Evolutionary conservation across 2,329 filamentous ascomycete species (phyloP), one percentile per base, ranked within the genome.

Genomic region (Beauveria pseudobassiana): DNA sequence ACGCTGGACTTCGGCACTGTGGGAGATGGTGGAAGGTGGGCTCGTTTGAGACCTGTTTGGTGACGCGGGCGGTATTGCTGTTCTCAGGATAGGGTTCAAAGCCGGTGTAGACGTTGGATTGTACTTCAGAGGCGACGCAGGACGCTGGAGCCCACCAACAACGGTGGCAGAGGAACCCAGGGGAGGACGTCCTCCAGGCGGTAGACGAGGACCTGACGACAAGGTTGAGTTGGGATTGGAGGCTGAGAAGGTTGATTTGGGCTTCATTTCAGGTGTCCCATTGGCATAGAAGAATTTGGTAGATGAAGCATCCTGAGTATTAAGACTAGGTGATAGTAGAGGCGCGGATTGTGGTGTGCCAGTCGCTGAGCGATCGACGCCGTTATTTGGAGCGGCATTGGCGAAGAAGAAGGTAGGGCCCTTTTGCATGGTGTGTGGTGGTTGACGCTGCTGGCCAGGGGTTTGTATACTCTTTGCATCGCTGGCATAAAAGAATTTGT

Each of bases 401-500:
- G 83, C 82, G 63, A 85, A 83, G 68, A 84, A 80, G 66, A 85
- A 85, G n/a, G 77, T 78, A 12, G 80, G 67, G 46, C 74, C 71
- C 66, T 81, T 83, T 45, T 79, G 77, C 22, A 78, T 74, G 4
- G 77, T 71, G n/a, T 73, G 69, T 24, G 70, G 72, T 62, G 73
- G 71, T 46, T 75, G 68, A 20, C 75, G 76, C 38, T 75, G 75
- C 30, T 76, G 69, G 51, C 42, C 22, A 56, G 70, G 68, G 57
- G 68, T 72, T 66, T 73, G 70, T 57, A 69, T 66, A 24, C 78
- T 74, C 67, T 83, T 87, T 45, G 83, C 89, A 67, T 96, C 91
- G 72, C 87, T 91, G 30, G 93, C 95, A 72, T 96, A 93, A 73
- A 99, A 97, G 81, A 98, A 98, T 77, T 91, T 93, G 59, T 59